Evolutionary conservation across 306 rosid genomes (phyloP).

Genomic region (Inga laurina): DNA sequence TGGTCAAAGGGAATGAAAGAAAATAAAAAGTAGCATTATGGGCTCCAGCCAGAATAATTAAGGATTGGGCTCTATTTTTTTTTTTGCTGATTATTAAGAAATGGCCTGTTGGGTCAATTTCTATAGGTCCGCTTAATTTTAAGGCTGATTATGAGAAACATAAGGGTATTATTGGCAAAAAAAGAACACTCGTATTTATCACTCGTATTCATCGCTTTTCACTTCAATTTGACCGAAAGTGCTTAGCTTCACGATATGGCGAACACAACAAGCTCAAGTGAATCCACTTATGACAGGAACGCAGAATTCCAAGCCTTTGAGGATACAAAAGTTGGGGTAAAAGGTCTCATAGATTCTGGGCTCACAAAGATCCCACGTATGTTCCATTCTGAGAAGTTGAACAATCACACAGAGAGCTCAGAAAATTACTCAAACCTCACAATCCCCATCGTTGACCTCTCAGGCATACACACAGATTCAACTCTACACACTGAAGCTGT

Average conservation of each 20-base stretch:
- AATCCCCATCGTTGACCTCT: constrained; percentile 27
- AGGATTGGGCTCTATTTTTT: no score
- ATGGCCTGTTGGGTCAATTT: no score
- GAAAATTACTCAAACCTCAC: neutral
- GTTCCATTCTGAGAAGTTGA: constrained; percentile 2
- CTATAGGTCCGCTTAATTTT: no score
- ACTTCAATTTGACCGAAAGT: neutral
- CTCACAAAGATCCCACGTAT: constrained; percentile 37
- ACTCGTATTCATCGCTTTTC: neutral
- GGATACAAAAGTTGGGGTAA: constrained; percentile 40
- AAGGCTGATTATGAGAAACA: no score
- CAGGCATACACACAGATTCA: neutral
- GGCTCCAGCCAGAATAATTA: no score
- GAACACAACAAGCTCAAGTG: neutral
- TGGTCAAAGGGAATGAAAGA: no score
- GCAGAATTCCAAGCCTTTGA: constrained; percentile 37
- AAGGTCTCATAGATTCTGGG: constrained; percentile 40
- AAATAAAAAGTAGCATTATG: no score
- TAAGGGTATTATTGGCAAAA: no score
- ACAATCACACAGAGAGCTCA: neutral
- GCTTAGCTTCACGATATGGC: constrained; percentile 6
- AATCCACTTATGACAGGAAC: constrained; percentile 11
- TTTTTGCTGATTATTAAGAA: no score
- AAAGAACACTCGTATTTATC: no score
- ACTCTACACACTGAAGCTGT: neutral